phyloP scores from a whole-genome alignment of 169 alveolate genomes.

The Plasmodium knowlesi region DNA sequence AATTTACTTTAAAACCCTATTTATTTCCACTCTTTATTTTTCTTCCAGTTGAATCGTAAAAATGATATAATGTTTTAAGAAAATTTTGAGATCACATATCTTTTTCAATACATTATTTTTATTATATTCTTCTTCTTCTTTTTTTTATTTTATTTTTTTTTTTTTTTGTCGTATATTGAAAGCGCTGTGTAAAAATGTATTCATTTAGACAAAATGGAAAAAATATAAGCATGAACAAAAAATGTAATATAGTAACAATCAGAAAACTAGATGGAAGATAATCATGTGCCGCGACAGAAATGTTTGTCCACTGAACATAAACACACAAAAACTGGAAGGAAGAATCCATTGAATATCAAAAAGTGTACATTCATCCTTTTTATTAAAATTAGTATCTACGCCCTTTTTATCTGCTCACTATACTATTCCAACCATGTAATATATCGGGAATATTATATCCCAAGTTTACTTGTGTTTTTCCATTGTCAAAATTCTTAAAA shows the following conservation, averaged over 20 bases:
- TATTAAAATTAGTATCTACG: neutral
- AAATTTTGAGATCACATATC: neutral
- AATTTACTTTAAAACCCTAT: neutral
- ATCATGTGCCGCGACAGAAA: neutral
- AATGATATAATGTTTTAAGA: neutral
- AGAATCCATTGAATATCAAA: neutral
- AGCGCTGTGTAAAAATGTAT: neutral
- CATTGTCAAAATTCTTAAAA: neutral
- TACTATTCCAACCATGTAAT: neutral
- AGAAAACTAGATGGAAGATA: neutral
- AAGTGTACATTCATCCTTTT: neutral
- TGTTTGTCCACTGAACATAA: neutral
- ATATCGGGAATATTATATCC: neutral
- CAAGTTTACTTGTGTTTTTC: neutral
- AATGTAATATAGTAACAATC: neutral
- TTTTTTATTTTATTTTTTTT: neutral
- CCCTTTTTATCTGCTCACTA: neutral
- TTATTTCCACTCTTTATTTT: neutral
- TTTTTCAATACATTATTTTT: neutral
- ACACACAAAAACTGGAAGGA: neutral
- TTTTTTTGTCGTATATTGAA: neutral
- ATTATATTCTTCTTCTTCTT: neutral
- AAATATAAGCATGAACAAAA: neutral
- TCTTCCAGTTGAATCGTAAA: neutral
- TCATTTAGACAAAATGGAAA: neutral